A percentile compares a stretch with the other conserved stretches of the same genome.
These are phyloP conservation scores for Quercus robur DNA, from an alignment of 306 rosid genomes.

Conservation along the genomic window DNA sequence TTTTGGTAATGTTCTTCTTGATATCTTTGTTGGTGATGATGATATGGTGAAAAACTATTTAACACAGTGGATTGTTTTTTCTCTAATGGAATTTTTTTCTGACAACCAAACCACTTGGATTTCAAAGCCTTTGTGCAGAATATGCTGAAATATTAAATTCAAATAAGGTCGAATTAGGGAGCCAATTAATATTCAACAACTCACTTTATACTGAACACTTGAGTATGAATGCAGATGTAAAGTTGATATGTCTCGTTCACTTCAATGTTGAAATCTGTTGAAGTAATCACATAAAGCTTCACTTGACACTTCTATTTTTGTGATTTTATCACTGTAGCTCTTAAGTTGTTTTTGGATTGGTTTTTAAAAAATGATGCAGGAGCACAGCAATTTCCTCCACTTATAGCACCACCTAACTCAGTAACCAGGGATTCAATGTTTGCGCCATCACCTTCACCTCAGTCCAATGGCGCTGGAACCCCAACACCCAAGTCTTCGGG, in stretches of 20 bases:
- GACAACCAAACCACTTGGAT: background rate
- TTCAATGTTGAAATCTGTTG: background rate
- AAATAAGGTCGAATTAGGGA: background rate
- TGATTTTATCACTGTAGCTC: background rate
- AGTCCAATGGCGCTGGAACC: slow-evolving; percentile 43
- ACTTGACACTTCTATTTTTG: background rate
- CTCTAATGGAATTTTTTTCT: background rate
- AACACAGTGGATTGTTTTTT: background rate
- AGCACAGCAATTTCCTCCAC: slow-evolving; percentile 68
- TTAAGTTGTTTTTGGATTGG: background rate
- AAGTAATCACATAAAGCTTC: background rate
- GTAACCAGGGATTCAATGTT: slow-evolving; percentile 42
- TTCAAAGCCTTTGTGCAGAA: slow-evolving; percentile 5
- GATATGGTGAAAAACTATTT: background rate
- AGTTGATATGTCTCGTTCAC: background rate
- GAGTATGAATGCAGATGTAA: background rate
- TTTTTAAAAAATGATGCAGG: slow-evolving; percentile 49
- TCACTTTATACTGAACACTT: background rate
- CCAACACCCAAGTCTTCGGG: slow-evolving; percentile 36
- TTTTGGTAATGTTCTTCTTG: too few species aligned
- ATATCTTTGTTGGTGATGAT: background rate
- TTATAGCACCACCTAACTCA: slow-evolving; percentile 73
- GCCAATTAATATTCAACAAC: background rate
- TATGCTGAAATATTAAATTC: background rate
- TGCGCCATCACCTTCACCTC: slow-evolving; percentile 78